phyloP scores from a whole-genome alignment of 345 rosid genomes.

The Boechera divaricarpa region DNA sequence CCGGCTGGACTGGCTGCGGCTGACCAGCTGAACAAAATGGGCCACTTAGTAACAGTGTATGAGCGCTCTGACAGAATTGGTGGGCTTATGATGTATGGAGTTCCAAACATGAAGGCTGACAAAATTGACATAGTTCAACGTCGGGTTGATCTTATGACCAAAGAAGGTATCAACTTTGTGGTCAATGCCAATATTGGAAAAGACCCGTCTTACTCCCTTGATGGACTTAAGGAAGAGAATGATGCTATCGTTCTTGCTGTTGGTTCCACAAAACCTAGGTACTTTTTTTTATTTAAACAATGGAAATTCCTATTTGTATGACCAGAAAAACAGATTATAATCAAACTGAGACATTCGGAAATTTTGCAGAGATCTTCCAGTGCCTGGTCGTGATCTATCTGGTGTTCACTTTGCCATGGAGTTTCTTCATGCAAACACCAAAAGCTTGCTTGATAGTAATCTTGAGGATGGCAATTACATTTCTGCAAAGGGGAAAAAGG shows the following conservation, averaged over 20 bases:
- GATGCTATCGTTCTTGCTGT: constrained; percentile 91
- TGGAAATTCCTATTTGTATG: neutral
- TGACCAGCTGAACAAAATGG: constrained; percentile 95
- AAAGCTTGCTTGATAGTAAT: constrained; percentile 95
- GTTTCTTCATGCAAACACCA: constrained; percentile 93
- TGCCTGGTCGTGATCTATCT: constrained; percentile 85
- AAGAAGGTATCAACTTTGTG: constrained; percentile 86
- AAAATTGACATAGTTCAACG: constrained; percentile 91
- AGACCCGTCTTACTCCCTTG: constrained; percentile 78
- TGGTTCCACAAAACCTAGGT: constrained; percentile 98
- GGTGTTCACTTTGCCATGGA: constrained; percentile 99
- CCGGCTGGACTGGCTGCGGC: constrained; percentile 99
- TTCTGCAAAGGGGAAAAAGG: constrained; percentile 91
- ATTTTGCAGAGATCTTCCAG: constrained; percentile 92
- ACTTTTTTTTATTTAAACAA: neutral
- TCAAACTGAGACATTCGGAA: constrained; percentile 20
- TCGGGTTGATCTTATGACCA: constrained; percentile 88
- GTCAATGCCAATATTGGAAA: constrained; percentile 90
- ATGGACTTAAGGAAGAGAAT: constrained; percentile 72
- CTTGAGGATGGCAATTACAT: constrained; percentile 82
- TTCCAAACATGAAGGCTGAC: constrained; percentile 99
- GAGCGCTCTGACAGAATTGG: constrained; percentile 99
- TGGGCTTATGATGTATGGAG: constrained; percentile 99
- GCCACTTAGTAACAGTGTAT: constrained; percentile 90
- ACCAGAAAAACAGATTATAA: neutral